Evolutionary conservation across 768 basidiomycete genomes (phyloP).

Genomic region (Collybia mongolica): DNA sequence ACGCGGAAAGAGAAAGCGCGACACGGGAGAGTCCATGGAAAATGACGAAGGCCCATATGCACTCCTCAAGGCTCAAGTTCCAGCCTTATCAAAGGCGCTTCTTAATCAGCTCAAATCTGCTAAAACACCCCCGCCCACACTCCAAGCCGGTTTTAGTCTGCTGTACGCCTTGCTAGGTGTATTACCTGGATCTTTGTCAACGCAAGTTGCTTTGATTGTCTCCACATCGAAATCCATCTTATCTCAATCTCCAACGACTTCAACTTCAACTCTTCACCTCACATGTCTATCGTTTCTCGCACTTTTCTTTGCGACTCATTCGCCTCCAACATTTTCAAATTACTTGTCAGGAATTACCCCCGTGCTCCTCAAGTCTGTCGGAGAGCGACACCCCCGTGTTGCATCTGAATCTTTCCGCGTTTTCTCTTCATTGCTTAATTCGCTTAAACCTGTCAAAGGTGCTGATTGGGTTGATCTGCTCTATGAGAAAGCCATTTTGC

Average conservation of each 20-base stretch:
- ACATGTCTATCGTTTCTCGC: slow-evolving; percentile 84
- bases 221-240: slow-evolving; percentile 64
- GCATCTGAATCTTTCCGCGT: slow-evolving; percentile 86
- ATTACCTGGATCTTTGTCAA: slow-evolving; percentile 79
- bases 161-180: slow-evolving; percentile 75
- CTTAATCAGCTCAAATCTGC: slow-evolving; percentile 82
- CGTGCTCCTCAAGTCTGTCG: slow-evolving; percentile 69
- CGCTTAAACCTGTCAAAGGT: slow-evolving; percentile 66
- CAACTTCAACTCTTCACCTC: slow-evolving; percentile 79
- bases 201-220: slow-evolving; percentile 62
- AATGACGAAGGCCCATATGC: slow-evolving; percentile 71
- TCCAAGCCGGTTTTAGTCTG: slow-evolving; percentile 85
- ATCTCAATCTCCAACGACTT: slow-evolving; percentile 66
- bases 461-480: slow-evolving; percentile 69
- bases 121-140: slow-evolving; percentile 72
- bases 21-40: slow-evolving; percentile 69
- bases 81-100: slow-evolving; percentile 74
- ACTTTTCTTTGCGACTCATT: slow-evolving; percentile 74
- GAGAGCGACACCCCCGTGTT: slow-evolving; percentile 86
- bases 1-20: slow-evolving; percentile 76
- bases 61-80: slow-evolving; percentile 74
- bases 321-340: slow-evolving; percentile 53
- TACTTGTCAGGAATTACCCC: slow-evolving; percentile 71
- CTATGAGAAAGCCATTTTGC: slow-evolving; percentile 69
- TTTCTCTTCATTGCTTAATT: slow-evolving; percentile 78